Evolutionary conservation across 192 early-diverging fungal species (phyloP).

Genomic region (Hyaloraphidium curvatum): DNA sequence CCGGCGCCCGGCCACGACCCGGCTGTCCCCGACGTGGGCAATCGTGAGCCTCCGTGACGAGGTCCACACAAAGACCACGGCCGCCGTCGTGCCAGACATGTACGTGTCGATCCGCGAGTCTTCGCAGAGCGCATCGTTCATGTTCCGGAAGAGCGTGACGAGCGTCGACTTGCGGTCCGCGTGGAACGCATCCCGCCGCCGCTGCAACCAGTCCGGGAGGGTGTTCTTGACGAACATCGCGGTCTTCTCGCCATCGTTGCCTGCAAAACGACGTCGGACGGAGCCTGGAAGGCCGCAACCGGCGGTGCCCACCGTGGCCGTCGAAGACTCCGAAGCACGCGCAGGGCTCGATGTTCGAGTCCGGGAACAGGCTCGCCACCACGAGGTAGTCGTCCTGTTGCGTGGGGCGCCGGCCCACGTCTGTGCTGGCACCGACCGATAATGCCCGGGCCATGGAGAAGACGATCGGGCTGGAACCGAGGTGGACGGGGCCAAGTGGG

Average conservation of each 20-base stretch:
- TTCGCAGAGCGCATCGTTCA: neutral
- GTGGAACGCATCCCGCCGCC: neutral
- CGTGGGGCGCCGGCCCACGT: neutral
- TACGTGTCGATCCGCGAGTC: constrained; percentile 1
- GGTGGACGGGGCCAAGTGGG: too few species aligned
- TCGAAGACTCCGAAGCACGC: constrained; percentile 1
- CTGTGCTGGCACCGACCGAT: too few species aligned
- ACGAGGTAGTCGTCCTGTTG: neutral
- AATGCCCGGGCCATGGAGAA: too few species aligned
- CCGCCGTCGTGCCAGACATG: constrained; percentile 2
- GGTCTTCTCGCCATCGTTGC: neutral
- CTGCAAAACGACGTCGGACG: neutral
- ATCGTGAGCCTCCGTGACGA: neutral
- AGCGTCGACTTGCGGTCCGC: neutral
- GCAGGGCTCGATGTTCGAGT: too few species aligned
- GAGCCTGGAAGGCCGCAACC: neutral
- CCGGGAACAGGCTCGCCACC: neutral
- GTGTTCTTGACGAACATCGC: neutral
- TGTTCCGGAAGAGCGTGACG: neutral
- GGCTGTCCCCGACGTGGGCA: neutral
- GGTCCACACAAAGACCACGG: neutral
- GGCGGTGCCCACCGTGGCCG: neutral
- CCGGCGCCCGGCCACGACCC: neutral
- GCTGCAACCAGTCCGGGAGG: neutral
- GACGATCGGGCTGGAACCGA: too few species aligned